Base-by-base conservation (phyloP, 345 rosid species). In the Lepidium africanum region DNA sequence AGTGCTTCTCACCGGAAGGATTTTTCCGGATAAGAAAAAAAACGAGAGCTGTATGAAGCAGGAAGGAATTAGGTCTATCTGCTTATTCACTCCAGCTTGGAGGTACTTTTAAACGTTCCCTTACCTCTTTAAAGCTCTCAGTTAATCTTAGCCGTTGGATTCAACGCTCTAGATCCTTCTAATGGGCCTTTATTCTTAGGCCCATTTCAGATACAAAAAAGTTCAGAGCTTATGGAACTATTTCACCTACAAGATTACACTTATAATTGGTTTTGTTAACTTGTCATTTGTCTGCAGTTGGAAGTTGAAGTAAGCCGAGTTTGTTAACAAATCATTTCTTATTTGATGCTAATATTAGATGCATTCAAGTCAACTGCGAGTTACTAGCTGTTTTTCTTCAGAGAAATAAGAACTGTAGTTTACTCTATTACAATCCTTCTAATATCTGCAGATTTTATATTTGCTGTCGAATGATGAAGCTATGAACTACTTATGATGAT, bases 261-360 rank as follows among this genome's bases (percentile, higher is more conserved):
- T 33, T 9, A 25, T 2, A 17, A 32, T 1, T 33, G 54, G 51
- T 55, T 14, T 21, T 39, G 0, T 2, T 13, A 63, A 43, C 6
- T n/a, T 62, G 8, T 45, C 6, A 1, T 27, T 30, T 42, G 17
- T 38, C 40, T 83, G 84, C 91, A 93, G 96, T 71, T 93, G 49
- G 92, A 90, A 87, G 96, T 97, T 21, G 96, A 94, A 0, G 85
- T 93, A 23, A 84, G 89, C 38, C 81, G 96, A 77, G 85, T 93
- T 25, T 93, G 98, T 47, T 53, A 14, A 36, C 39, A 5, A 35
- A 9, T 39, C 62, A 12, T 41, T n/a, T 49, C 64, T 46, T 63
- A 50, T 30, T n/a, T n/a, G n/a, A n/a, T n/a, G n/a, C n/a, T n/a
- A n/a, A n/a, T 32, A 19, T 56, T 3, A 41, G 62, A 11, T 80